Base-by-base conservation (phyloP, 306 rosid species). In the Pueraria montana region DNA sequence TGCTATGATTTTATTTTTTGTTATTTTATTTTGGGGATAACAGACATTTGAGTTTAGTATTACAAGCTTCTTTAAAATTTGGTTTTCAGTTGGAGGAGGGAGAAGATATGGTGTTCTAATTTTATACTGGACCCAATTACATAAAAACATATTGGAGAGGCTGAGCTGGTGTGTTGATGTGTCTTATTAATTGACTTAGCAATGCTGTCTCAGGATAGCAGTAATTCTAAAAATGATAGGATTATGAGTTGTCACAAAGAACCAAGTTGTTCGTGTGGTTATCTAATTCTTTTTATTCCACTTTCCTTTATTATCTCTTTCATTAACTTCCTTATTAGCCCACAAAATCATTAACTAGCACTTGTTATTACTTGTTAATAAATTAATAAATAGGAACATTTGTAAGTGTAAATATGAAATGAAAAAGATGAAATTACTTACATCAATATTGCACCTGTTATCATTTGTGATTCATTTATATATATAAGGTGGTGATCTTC, bases 331-430 rank as follows among this genome's bases (percentile, higher is more conserved):
- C 16, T 34, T 8, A 65, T 8, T 32, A 64, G 24, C 45, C 45
- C 0, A 6, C 26, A 32, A 32, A 16, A 32, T 64, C 23, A 64
- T 64, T 64, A 8, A 65, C 26, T n/a, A n/a, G 72, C 24, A n/a
- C 10, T 61, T 24, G 36, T 26, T 24, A 61, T 61, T 14, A 46
- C 26, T 2, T 53, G 3, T 18, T 30, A 16, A 63, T 63, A n/a
- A n/a, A n/a, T n/a, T n/a, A n/a, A n/a, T n/a, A 32, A 30, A 34
- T 32, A 64, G 1, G 14, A 34, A 8, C 13, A 34, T 7, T 17
- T 16, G 5, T 8, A 32, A 64, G 46, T 16, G 46, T 64, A 64
- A 32, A 63, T 63, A 63, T 30, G 69, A 63, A 63, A 63, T 63
- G 43, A 63, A 63, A 63, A 63, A 14, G 43, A 26, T 63, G 6